These are phyloP conservation scores for Herpetomonas samuelpessoai DNA, from an alignment of 208 protist genomes.

Conservation along the genomic window DNA sequence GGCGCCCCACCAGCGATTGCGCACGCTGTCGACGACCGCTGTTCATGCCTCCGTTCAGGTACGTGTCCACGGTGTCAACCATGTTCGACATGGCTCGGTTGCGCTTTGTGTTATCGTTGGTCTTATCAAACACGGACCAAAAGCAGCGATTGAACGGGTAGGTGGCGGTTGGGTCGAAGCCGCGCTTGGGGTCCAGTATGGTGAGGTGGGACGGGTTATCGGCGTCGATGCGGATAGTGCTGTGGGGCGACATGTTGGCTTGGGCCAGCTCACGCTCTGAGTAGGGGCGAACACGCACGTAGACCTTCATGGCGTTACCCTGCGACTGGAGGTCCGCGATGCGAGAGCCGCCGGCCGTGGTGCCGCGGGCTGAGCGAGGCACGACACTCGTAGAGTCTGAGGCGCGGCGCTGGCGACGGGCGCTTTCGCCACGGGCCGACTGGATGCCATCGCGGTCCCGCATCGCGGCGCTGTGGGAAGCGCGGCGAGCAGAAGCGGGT, in stretches of 20 bases:
- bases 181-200: slow-evolving; percentile 56
- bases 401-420: slow-evolving; percentile 13
- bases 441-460: not conserved
- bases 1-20: slow-evolving; percentile 18
- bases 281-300: slow-evolving; percentile 83
- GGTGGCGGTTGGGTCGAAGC: slow-evolving; percentile 49
- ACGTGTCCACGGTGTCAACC: slow-evolving; percentile 36
- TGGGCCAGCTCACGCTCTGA: slow-evolving; percentile 72
- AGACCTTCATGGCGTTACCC: slow-evolving; percentile 81
- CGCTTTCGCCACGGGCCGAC: not conserved
- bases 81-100: not conserved
- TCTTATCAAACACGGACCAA: slow-evolving; percentile 70
- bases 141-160: slow-evolving; percentile 78
- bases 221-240: slow-evolving; percentile 67
- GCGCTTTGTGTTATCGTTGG: slow-evolving; percentile 4
- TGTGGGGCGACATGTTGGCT: slow-evolving; percentile 28
- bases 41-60: slow-evolving; percentile 50
- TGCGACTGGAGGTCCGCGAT: slow-evolving; percentile 17
- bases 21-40: slow-evolving; percentile 22
- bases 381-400: slow-evolving; percentile 11
- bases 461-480: slow-evolving; percentile 12
- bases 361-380: not conserved
- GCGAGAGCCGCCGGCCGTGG: slow-evolving; percentile 1
- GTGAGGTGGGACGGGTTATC: slow-evolving; percentile 73
- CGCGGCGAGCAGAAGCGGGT: slow-evolving; percentile 12